These are phyloP conservation scores for Colletotrichum nymphaeae DNA, from an alignment of 2,329 filamentous ascomycete species.

Conservation along the genomic window DNA sequence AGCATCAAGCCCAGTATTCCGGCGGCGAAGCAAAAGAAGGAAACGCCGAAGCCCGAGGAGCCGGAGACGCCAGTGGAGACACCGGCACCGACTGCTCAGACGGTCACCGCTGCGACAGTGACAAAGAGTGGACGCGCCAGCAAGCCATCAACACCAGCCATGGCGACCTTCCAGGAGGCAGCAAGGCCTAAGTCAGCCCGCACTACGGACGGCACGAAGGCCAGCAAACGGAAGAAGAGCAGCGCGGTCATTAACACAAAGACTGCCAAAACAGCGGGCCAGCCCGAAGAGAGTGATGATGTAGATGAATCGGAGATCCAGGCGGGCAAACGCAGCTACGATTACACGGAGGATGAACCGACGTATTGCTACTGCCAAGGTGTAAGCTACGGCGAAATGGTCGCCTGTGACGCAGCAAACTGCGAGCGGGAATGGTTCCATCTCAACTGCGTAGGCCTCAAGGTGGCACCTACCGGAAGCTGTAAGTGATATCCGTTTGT, in stretches of 20 bases:
- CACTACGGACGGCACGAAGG: constrained; percentile 50
- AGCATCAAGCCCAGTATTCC: constrained; percentile 40
- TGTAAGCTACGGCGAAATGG: constrained; percentile 87
- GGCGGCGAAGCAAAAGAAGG: constrained; percentile 53
- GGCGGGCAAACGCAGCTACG: constrained; percentile 45
- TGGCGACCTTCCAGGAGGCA: constrained; percentile 69
- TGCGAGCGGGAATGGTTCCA: constrained; percentile 87
- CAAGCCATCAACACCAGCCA: constrained; percentile 73
- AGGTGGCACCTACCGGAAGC: constrained; percentile 81
- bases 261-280: constrained; percentile 51
- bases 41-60: constrained; percentile 52
- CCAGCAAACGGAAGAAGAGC: constrained; percentile 72
- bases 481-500: constrained; percentile 60
- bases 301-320: constrained; percentile 70
- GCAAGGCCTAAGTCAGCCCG: constrained; percentile 65
- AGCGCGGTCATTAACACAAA: constrained; percentile 53
- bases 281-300: constrained; percentile 54
- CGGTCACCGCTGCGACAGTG: constrained; percentile 55
- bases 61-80: constrained; percentile 44
- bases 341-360: constrained; percentile 66
- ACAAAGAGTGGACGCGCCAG: constrained; percentile 75
- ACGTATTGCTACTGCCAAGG: constrained; percentile 85
- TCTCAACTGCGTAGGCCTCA: constrained; percentile 82
- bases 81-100: constrained; percentile 55
- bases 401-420: constrained; percentile 79